Evolutionary conservation across 192 early-diverging fungal species (phyloP), one percentile per base, ranked within the genome.

Genomic region (Dimargaris xerosporica): DNA sequence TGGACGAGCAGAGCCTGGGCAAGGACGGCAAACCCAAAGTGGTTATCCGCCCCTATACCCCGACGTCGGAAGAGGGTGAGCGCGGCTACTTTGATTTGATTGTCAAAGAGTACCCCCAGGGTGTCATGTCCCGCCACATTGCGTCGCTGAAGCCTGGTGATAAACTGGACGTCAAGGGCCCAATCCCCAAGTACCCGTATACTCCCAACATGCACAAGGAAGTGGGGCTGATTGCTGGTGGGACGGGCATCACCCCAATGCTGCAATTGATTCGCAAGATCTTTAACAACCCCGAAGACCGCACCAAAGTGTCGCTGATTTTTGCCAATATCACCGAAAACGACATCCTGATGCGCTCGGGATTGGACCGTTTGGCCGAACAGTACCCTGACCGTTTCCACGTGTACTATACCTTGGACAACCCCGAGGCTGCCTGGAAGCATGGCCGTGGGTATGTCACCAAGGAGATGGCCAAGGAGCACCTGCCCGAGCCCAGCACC

Each of bases 161-260:
- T 51, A 69, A 54, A 25, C 71, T 94, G 15, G 82, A 82, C 41
- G 72, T 88, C 70, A 93, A 93, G 73, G 92, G 92, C 23, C 92
- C 92, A 23, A 76, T 85, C 47, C 73, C 71, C 52, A 86, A 88
- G 68, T 84, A 74, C 67, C 69, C 74, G 45, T 91, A 91, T 67
- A 69, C 72, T 65, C 73, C 84, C 31, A 83, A 79, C 65, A 72
- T 77, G 59, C 74, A 75, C 51, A 70, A 77, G 39, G 74, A 86
- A 62, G 78, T 95, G 41, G 85, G 82, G 34, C 75, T 93, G 83
- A 78, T 95, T 66, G 86, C 85, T 23, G 90, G 89, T 43, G 91
- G 91, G n/a, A 84, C 87, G 19, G 90, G 85, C 16, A 86, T 93
- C 54, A 91, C 91, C 23, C 89, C 89, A 13, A 85, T 86, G 77